A percentile compares a stretch with the other conserved stretches of the same genome.
These are phyloP conservation scores for Tylopilus vinaceipallidus DNA, from an alignment of 768 basidiomycete species.

Conservation along the genomic window DNA sequence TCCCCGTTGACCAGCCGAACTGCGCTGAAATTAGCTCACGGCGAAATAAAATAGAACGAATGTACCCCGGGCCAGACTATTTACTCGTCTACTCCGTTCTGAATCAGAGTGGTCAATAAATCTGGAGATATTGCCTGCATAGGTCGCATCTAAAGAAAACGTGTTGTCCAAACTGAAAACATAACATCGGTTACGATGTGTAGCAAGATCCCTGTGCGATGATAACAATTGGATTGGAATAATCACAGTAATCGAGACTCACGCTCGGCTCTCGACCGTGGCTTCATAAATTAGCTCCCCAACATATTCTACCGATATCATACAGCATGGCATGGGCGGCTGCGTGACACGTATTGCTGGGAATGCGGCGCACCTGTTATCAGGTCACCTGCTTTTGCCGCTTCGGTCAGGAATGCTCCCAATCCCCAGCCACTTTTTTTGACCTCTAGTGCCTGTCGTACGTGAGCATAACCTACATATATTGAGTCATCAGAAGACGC, in stretches of 20 bases:
- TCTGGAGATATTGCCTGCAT: conserved; percentile 59
- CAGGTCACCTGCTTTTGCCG: conserved; percentile 43
- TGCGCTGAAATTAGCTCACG: conserved; percentile 22
- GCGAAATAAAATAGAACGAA: not conserved
- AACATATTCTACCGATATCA: conserved; percentile 50
- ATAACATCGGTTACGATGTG: conserved; percentile 57
- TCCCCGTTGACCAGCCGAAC: conserved; percentile 64
- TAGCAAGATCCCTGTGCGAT: conserved; percentile 40
- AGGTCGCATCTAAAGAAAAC: conserved; percentile 52
- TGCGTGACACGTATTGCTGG: too few species aligned
- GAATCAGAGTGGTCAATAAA: conserved; percentile 60
- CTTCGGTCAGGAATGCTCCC: conserved; percentile 52
- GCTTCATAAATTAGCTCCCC: conserved; percentile 57
- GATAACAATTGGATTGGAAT: not conserved
- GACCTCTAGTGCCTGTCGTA: conserved; percentile 40
- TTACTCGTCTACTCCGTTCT: conserved; percentile 27
- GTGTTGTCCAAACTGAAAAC: conserved; percentile 52
- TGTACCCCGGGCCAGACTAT: conserved; percentile 48
- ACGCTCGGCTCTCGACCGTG: conserved; percentile 54
- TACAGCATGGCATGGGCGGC: not conserved
- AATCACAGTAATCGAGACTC: conserved; percentile 17
- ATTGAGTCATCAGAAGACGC: conserved; percentile 1
- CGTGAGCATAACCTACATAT: conserved; percentile 3
- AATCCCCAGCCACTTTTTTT: conserved; percentile 47
- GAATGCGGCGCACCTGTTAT: conserved; percentile 38